Percentiles rank a stretch among this genome's conserved stretches.
phyloP scores from a whole-genome alignment of 1,284 basidiomycete genomes.

The Sporisorium iseilematis-ciliati region DNA sequence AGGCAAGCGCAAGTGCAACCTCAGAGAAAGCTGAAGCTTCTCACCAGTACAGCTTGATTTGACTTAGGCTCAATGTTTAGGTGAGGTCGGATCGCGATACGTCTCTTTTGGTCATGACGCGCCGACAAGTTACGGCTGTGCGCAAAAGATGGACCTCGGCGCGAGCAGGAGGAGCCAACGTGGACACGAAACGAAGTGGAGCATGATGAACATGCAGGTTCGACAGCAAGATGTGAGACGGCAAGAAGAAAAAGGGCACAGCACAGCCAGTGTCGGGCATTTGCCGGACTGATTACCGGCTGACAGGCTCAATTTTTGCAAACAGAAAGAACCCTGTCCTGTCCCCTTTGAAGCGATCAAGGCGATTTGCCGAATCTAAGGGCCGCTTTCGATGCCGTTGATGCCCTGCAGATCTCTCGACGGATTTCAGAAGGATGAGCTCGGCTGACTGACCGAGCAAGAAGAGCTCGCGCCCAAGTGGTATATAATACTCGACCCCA shows the following conservation, averaged over 20 bases:
- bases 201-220: background rate
- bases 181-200: slow-evolving; percentile 1
- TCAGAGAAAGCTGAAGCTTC: background rate
- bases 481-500: background rate
- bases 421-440: background rate
- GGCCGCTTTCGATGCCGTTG: background rate
- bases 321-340: too few species aligned
- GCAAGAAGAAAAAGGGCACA: background rate
- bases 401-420: background rate
- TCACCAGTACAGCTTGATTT: too few species aligned
- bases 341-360: background rate
- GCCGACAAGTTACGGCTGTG: slow-evolving; percentile 2
- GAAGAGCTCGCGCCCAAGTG: background rate
- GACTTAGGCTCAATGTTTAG: background rate
- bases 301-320: background rate
- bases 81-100: background rate
- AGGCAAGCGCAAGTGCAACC: background rate
- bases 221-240: too few species aligned
- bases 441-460: slow-evolving; percentile 1
- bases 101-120: slow-evolving; percentile 4
- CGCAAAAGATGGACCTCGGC: background rate
- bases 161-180: background rate
- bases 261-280: slow-evolving; percentile 4
- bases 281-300: slow-evolving; percentile 41
- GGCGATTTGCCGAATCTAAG: background rate